A percentile compares a stretch with the other conserved stretches of the same genome.
These are phyloP conservation scores for Russula lepida DNA, from an alignment of 768 basidiomycete genomes.

Conservation along the genomic window DNA sequence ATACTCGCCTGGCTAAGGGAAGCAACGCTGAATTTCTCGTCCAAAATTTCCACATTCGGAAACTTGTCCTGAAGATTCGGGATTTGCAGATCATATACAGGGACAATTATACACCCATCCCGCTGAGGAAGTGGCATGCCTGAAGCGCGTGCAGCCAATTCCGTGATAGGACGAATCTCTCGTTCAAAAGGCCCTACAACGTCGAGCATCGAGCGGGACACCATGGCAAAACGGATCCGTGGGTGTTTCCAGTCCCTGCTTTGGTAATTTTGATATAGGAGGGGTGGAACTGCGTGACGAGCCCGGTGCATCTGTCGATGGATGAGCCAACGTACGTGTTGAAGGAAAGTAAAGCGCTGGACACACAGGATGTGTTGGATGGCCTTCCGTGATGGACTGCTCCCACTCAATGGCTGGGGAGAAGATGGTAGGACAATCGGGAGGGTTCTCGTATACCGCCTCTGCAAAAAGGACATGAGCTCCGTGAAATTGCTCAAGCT, in stretches of 20 bases:
- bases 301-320: constrained; percentile 47
- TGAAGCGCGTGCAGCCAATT: constrained; percentile 29
- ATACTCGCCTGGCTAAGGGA: constrained; percentile 47
- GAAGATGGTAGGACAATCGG: constrained; percentile 34
- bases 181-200: constrained; percentile 38
- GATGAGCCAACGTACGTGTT: neutral
- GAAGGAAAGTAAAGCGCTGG: neutral
- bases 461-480: constrained; percentile 24
- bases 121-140: constrained; percentile 25
- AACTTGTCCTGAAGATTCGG: constrained; percentile 39
- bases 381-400: constrained; percentile 49
- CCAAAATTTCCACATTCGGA: constrained; percentile 34
- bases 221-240: constrained; percentile 39
- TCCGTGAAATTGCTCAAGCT: neutral
- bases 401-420: constrained; percentile 46
- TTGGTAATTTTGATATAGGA: constrained; percentile 9
- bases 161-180: constrained; percentile 29
- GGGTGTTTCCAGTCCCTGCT: constrained; percentile 44
- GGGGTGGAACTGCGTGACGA: constrained; percentile 30
- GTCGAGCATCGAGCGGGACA: constrained; percentile 32
- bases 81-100: constrained; percentile 47
- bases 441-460: constrained; percentile 34
- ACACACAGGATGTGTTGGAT: constrained; percentile 50
- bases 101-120: constrained; percentile 33
- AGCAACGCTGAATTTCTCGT: constrained; percentile 34